Base-by-base conservation (phyloP, 2,329 filamentous ascomycete genomes). In the Hypoxylon sp. region DNA sequence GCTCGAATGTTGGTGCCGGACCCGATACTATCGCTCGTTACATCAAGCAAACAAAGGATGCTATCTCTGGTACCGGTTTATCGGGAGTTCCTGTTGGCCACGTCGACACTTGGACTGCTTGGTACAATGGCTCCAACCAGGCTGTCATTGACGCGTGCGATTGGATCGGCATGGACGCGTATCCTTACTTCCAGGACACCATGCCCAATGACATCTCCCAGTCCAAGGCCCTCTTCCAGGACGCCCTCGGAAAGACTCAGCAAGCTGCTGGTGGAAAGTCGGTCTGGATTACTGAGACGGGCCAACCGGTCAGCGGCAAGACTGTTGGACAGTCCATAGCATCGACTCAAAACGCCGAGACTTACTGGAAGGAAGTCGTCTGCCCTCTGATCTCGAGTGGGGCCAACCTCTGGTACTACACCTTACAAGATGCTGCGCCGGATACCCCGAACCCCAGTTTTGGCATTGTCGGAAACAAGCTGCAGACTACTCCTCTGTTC, bases 241-340 rank as follows among this genome's bases (percentile, higher is more conserved):
- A 86, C 13, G 90, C 93, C 15, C 83, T 92, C 42, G 80, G 84
- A 54, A 84, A 86, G 65, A 92, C 91, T 35, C 79, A 86, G 69
- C 80, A 77, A 15, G 89, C 84, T 48, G 85, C 88, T 37, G 82
- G 85, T 37, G 88, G 87, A 76, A 95, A 94, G 85, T 84, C 87
- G 17, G 87, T 97, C 73, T 96, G 92, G 92, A 87, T 97, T 69
- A 96, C 93, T 29, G 93, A 97, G 86, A 96, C 93, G 15, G 94
- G 94, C 71, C 96, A 92, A 89, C 93, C 94, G 53, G 89, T 94
- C 58, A 89, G 85, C 74, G 94, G 93, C 62, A 82, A 87, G 71
- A 85, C 82, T 1, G 81, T 86, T 68, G 89, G 89, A 73, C 77
- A 87, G 53, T 92, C 88, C 44, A 85, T 91, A 8, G 84, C 94